Percentiles rank a stretch among this genome's conserved stretches.
Evolutionary conservation across 768 basidiomycete genomes (phyloP).

Genomic region (Boletellus ananiceps): DNA sequence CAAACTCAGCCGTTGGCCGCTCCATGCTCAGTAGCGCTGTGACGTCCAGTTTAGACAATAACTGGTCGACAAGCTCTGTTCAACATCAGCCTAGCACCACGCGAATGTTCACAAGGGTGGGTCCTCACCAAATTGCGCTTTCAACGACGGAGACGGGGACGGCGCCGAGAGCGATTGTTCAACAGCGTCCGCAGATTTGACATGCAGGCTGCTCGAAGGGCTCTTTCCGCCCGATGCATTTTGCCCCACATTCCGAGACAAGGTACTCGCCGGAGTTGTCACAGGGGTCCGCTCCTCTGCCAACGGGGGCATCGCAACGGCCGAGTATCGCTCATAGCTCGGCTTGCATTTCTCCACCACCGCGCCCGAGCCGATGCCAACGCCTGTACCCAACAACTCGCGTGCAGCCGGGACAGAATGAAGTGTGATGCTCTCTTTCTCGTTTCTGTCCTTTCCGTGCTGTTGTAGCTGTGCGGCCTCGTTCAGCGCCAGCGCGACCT

Average conservation of each 20-base stretch:
- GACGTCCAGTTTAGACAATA: constrained; percentile 48
- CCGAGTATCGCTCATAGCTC: constrained; percentile 63
- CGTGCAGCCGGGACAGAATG: not conserved
- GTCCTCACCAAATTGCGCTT: constrained; percentile 34
- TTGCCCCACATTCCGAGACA: constrained; percentile 34
- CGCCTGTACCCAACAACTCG: constrained; percentile 14
- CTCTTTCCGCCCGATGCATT: constrained; percentile 5
- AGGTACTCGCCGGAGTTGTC: constrained; percentile 49
- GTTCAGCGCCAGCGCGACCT: constrained; percentile 61
- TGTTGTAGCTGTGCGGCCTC: constrained; percentile 28
- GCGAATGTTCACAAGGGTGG: not conserved
- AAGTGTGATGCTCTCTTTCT: not conserved
- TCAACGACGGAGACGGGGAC: not conserved
- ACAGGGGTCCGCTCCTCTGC: constrained; percentile 63
- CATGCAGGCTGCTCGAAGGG: constrained; percentile 9
- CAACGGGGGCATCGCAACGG: constrained; percentile 57
- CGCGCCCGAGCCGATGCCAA: not conserved
- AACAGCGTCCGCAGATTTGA: not conserved
- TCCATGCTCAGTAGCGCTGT: constrained; percentile 38
- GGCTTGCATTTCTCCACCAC: constrained; percentile 57
- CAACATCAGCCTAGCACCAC: not conserved
- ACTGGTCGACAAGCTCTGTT: constrained; percentile 39
- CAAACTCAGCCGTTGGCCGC: constrained; percentile 5
- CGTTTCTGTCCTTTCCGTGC: not conserved
- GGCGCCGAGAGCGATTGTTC: not conserved